Evolutionary conservation across 768 basidiomycete genomes (phyloP).

Genomic region (Psilocybe cyanescens): DNA sequence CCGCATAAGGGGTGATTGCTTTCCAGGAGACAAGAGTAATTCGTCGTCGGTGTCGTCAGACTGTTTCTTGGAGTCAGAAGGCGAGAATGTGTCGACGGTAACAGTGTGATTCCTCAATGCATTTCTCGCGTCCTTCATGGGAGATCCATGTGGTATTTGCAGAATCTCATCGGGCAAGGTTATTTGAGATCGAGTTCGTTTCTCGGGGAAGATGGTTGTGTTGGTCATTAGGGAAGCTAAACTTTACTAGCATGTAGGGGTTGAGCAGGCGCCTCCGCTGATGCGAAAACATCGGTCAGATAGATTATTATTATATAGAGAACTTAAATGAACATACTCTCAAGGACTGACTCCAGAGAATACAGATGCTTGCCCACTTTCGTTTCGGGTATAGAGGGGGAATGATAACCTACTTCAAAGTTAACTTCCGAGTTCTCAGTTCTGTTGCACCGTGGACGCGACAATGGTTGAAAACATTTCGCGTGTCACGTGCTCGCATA

Average conservation of each 20-base stretch:
- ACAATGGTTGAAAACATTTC: conserved; percentile 32
- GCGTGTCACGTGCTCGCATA: conserved; percentile 30
- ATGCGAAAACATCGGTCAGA: conserved; percentile 2
- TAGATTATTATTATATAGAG: neutral
- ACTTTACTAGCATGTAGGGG: neutral
- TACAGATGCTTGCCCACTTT: neutral
- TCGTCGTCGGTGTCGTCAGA: conserved; percentile 48
- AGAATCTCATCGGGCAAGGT: conserved; percentile 50
- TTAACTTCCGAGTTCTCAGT: neutral
- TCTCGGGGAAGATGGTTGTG: conserved; percentile 28
- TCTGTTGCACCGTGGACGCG: conserved; percentile 7
- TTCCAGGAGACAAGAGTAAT: conserved; percentile 47
- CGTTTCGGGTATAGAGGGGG: neutral
- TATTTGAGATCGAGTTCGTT: conserved; percentile 57
- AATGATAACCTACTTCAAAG: neutral
- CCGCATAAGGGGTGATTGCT: conserved; percentile 23
- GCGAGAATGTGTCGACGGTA: conserved; percentile 8
- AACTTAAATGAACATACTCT: neutral
- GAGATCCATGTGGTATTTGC: conserved; percentile 48
- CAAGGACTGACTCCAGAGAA: neutral
- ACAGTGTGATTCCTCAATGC: conserved; percentile 32
- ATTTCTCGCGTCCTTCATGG: conserved; percentile 55
- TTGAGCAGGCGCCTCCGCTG: conserved; percentile 4
- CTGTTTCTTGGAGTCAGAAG: conserved; percentile 12
- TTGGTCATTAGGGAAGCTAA: conserved; percentile 26